These are phyloP conservation scores for Oryza meyeriana DNA, from an alignment of 176 grass and related monocot species.

Conservation along the genomic window DNA sequence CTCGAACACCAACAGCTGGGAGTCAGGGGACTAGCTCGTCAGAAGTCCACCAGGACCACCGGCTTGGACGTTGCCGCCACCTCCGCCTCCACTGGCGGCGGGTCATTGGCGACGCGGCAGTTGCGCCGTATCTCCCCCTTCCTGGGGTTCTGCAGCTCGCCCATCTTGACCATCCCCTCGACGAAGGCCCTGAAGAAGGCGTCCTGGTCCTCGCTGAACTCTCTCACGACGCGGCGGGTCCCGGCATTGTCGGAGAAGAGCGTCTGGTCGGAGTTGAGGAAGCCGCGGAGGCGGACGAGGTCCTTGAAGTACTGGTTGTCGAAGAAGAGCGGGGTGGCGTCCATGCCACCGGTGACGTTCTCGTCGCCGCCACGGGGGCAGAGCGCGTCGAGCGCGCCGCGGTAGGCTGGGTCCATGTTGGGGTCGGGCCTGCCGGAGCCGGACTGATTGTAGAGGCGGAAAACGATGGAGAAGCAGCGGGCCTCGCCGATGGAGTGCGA, in stretches of 20 bases:
- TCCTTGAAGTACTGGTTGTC: conserved; percentile 98
- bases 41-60: conserved; percentile 29
- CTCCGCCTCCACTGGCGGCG: background rate
- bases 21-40: background rate
- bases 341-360: conserved; percentile 63
- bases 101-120: conserved; percentile 67
- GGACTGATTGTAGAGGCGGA: conserved; percentile 95
- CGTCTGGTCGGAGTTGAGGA: conserved; percentile 95
- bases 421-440: conserved; percentile 77
- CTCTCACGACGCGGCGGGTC: conserved; percentile 39
- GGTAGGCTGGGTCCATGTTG: conserved; percentile 67
- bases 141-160: conserved; percentile 64
- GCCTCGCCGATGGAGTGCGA: conserved; percentile 81
- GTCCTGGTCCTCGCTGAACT: conserved; percentile 52
- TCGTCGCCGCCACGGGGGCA: conserved; percentile 57
- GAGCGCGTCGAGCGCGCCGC: conserved; percentile 49
- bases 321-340: conserved; percentile 68
- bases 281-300: conserved; percentile 70
- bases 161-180: conserved; percentile 87
- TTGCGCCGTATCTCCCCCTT: conserved; percentile 80
- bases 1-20: background rate
- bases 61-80: background rate
- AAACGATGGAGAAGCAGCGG: conserved; percentile 89
- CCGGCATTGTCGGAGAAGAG: conserved; percentile 66
- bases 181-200: conserved; percentile 81